Evolutionary conservation across 2,329 filamentous ascomycete genomes (phyloP).

Genomic region (Fusarium aywerte): DNA sequence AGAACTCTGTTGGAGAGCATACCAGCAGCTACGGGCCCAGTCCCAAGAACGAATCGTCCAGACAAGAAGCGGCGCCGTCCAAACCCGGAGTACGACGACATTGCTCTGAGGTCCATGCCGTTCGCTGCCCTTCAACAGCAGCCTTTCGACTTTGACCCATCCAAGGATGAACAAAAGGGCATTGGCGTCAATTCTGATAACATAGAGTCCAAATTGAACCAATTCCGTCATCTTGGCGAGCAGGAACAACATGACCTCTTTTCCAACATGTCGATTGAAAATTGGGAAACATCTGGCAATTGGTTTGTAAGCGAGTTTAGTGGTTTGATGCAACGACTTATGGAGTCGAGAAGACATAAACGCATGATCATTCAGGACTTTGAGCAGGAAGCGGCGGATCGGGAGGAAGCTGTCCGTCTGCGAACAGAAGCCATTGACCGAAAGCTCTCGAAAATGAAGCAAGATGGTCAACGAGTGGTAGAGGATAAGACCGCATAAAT

Average conservation of each 20-base stretch:
- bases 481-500: constrained; percentile 50
- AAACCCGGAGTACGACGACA: constrained; percentile 67
- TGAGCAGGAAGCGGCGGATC: constrained; percentile 64
- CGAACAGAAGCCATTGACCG: constrained; percentile 65
- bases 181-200: constrained; percentile 53
- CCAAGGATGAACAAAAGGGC: constrained; percentile 54
- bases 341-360: constrained; percentile 61
- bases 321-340: constrained; percentile 60
- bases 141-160: constrained; percentile 67
- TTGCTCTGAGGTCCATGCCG: constrained; percentile 63
- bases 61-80: constrained; percentile 56
- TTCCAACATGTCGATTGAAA: constrained; percentile 62
- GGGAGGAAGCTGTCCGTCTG: constrained; percentile 64
- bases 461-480: constrained; percentile 68
- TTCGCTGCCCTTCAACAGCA: constrained; percentile 62
- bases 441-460: constrained; percentile 65
- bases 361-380: constrained; percentile 62
- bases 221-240: constrained; percentile 60
- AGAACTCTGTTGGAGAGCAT: constrained; percentile 41
- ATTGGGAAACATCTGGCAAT: constrained; percentile 69
- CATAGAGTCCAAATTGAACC: constrained; percentile 60
- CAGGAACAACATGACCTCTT: constrained; percentile 63
- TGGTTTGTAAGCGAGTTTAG: constrained; percentile 69
- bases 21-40: constrained; percentile 25
- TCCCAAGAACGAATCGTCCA: constrained; percentile 20